Conservation (phyloP, 1,284 basidiomycete genomes). For the Sanguinoderma infundibulare region DNA sequence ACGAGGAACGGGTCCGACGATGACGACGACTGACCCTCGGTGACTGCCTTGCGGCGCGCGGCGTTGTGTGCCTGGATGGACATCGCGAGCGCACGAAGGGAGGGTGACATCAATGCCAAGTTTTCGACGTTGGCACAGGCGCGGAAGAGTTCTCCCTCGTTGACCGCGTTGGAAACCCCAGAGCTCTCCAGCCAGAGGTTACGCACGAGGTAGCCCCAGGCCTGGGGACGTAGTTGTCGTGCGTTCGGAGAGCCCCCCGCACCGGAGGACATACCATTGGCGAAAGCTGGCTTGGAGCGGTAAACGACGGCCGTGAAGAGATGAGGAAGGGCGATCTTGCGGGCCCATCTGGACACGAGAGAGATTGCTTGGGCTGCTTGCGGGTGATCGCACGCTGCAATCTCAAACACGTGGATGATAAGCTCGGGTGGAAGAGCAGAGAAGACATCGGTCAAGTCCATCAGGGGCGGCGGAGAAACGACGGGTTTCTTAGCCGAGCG, state of each 20-base stretch:
- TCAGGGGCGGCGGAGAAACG: neutral
- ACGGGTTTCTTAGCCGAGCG: neutral
- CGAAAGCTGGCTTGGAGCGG: conserved; percentile 19
- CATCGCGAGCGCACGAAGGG: conserved; percentile 27
- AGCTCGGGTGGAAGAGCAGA: conserved; percentile 31
- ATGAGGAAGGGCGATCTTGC: conserved; percentile 27
- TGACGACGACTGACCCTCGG: neutral
- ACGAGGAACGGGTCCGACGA: conserved; percentile 12
- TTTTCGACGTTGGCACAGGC: conserved; percentile 30
- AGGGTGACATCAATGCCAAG: conserved; percentile 28
- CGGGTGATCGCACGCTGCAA: conserved; percentile 23
- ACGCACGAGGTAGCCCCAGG: conserved; percentile 27
- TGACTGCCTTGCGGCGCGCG: neutral
- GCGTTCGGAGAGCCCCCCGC: neutral
- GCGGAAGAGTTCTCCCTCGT: conserved; percentile 28
- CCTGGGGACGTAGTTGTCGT: conserved; percentile 4
- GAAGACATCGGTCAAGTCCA: conserved; percentile 9
- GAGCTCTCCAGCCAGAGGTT: conserved; percentile 33
- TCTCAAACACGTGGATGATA: conserved; percentile 29
- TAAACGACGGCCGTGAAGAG: conserved; percentile 31
- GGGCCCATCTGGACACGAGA: conserved; percentile 31
- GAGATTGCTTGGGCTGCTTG: conserved; percentile 27
- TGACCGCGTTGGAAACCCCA: conserved; percentile 23
- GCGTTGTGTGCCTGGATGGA: conserved; percentile 17
- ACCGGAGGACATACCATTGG: conserved; percentile 15